These are phyloP conservation scores for Alternaria viburni DNA, from an alignment of 2,329 filamentous ascomycete species.

Conservation along the genomic window DNA sequence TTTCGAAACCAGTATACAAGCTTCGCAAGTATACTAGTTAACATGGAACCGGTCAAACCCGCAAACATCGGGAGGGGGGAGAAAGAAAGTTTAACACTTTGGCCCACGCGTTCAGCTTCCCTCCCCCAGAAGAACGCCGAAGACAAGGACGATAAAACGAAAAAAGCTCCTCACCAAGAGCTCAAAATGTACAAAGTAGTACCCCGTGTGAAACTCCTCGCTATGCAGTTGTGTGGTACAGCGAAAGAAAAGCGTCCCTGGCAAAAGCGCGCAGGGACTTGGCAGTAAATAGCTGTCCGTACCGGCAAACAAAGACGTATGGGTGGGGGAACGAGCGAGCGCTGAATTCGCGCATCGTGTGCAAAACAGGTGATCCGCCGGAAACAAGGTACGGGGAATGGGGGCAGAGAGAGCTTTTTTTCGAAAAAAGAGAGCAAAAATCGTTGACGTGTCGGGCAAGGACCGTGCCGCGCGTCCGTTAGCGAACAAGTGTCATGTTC, in stretches of 20 bases:
- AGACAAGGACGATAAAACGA: neutral
- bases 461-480: constrained; percentile 20
- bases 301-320: constrained; percentile 1
- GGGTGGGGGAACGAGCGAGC: neutral
- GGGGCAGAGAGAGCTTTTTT: neutral
- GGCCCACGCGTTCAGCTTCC: neutral
- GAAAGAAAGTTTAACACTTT: neutral
- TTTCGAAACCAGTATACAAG: neutral
- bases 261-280: constrained; percentile 3
- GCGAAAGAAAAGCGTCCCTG: constrained; percentile 3
- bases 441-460: constrained; percentile 12
- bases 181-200: constrained; percentile 24
- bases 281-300: neutral
- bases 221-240: constrained; percentile 42
- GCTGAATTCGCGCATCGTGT: constrained; percentile 8
- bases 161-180: constrained; percentile 23
- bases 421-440: neutral
- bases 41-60: neutral
- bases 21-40: neutral
- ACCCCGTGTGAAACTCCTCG: constrained; percentile 35
- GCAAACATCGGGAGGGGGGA: neutral
- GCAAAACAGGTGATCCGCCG: neutral
- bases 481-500: constrained; percentile 23
- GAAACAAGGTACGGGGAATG: neutral
- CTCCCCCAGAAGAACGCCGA: constrained; percentile 2